phyloP scores from a whole-genome alignment of 768 basidiomycete genomes.

The Leccinellum luteum region DNA sequence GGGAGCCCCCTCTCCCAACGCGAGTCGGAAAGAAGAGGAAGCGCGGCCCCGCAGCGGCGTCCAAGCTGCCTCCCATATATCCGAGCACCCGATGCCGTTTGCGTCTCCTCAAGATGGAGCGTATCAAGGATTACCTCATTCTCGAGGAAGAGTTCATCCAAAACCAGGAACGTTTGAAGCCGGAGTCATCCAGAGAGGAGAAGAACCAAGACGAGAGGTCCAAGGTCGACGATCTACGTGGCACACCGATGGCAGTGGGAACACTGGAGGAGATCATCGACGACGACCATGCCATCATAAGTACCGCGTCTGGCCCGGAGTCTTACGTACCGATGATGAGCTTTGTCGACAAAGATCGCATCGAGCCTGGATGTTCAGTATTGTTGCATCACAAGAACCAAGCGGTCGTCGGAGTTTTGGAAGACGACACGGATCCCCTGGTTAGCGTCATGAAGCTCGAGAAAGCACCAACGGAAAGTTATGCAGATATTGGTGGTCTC shows the following conservation, averaged over 20 bases:
- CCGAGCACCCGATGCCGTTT: conserved; percentile 95
- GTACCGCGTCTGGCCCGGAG: conserved; percentile 91
- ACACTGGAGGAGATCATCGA: conserved; percentile 97
- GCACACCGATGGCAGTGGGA: conserved; percentile 97
- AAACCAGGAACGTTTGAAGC: conserved; percentile 90
- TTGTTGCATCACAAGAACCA: conserved; percentile 95
- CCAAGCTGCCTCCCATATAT: conserved; percentile 88
- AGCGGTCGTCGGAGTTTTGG: conserved; percentile 90
- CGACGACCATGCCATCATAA: conserved; percentile 99
- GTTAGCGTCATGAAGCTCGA: conserved; percentile 99
- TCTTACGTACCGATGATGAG: conserved; percentile 97
- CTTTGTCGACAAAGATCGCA: conserved; percentile 95
- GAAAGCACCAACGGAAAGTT: conserved; percentile 98
- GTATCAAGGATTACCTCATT: conserved; percentile 96
- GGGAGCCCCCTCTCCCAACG: conserved; percentile 97
- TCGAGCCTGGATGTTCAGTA: conserved; percentile 96
- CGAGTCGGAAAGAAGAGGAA: conserved; percentile 96
- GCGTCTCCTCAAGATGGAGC: conserved; percentile 93
- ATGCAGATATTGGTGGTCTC: conserved; percentile 96
- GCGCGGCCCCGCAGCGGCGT: conserved; percentile 86
- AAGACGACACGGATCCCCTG: conserved; percentile 93
- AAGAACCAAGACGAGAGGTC: conserved; percentile 94
- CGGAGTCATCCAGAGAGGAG: conserved; percentile 85
- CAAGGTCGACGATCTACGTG: conserved; percentile 90
- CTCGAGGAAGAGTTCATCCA: conserved; percentile 94